Evolutionary conservation across 768 basidiomycete genomes (phyloP).

Genomic region (Xanthoconium purpureum): DNA sequence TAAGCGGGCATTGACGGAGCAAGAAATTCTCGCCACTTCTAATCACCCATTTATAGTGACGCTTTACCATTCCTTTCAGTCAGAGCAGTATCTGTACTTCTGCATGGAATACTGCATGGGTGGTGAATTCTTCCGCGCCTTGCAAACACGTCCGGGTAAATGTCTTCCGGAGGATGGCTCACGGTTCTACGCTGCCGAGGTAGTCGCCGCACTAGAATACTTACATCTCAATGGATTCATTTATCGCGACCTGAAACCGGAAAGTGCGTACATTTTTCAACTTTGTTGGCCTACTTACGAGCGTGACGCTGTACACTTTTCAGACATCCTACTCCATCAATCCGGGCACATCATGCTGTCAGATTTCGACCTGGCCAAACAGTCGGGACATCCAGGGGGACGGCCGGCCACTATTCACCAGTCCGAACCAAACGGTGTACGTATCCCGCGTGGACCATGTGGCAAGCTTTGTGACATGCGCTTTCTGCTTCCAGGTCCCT

Average conservation of each 20-base stretch:
- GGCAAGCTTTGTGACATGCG: conserved; percentile 4
- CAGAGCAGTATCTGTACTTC: conserved; percentile 95
- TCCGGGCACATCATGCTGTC: conserved; percentile 99
- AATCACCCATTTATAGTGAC: conserved; percentile 99
- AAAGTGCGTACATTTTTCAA: conserved; percentile 65
- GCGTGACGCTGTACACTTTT: conserved; percentile 1
- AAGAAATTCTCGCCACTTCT: conserved; percentile 96
- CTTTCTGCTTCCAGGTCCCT: conserved; percentile 56
- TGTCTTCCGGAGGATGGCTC: conserved; percentile 94
- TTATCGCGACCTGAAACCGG: conserved; percentile 98
- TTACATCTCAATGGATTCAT: conserved; percentile 99
- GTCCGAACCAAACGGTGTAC: conserved; percentile 85
- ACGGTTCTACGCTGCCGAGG: conserved; percentile 98
- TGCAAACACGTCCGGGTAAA: conserved; percentile 95
- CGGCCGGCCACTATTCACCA: conserved; percentile 84
- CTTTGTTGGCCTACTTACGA: conserved; percentile 7
- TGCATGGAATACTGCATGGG: conserved; percentile 99
- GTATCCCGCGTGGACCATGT: conserved; percentile 24
- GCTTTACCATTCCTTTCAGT: conserved; percentile 98
- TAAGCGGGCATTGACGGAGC: conserved; percentile 96
- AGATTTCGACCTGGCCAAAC: conserved; percentile 98
- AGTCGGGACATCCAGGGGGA: conserved; percentile 81
- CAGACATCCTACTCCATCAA: conserved; percentile 96
- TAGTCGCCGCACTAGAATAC: conserved; percentile 96
- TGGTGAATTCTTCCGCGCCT: conserved; percentile 97